A percentile compares a stretch with the other conserved stretches of the same genome.
Evolutionary conservation across 2,329 filamentous ascomycete species (phyloP).

Genomic region (Lachnellula arida): DNA sequence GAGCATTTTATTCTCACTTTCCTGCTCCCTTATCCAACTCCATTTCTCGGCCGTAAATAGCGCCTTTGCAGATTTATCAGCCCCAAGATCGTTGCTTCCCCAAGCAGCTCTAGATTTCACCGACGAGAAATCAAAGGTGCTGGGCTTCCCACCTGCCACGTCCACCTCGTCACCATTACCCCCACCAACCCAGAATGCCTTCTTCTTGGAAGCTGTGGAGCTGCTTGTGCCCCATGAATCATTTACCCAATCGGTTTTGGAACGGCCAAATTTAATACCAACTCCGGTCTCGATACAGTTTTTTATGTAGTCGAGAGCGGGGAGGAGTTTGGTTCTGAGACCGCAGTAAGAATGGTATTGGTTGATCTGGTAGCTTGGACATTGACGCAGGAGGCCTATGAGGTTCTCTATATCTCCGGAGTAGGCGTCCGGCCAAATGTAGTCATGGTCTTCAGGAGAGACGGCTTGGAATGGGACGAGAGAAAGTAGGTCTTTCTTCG

Average conservation of each 20-base stretch:
- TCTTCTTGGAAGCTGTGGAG: not conserved
- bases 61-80: constrained; percentile 46
- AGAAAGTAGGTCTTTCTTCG: constrained; percentile 54
- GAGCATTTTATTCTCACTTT: constrained; percentile 6
- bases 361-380: constrained; percentile 70
- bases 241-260: constrained; percentile 22
- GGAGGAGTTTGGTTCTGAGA: constrained; percentile 58
- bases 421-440: constrained; percentile 37
- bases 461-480: constrained; percentile 51
- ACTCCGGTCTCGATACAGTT: constrained; percentile 43
- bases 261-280: constrained; percentile 21
- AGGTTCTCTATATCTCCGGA: constrained; percentile 58
- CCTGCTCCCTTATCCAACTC: constrained; percentile 47
- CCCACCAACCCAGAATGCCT: constrained; percentile 21
- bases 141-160: constrained; percentile 9
- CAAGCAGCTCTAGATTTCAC: constrained; percentile 48
- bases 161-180: constrained; percentile 17
- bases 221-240: constrained; percentile 21
- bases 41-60: constrained; percentile 54
- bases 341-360: constrained; percentile 70
- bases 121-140: constrained; percentile 40
- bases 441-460: constrained; percentile 36
- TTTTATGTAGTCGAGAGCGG: constrained; percentile 61
- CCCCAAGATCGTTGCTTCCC: constrained; percentile 45
- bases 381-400: constrained; percentile 57